A percentile compares a stretch with the other conserved stretches of the same genome.
Conservation (phyloP, 2,329 filamentous ascomycete genomes). For the Hypoxylon sp. region DNA sequence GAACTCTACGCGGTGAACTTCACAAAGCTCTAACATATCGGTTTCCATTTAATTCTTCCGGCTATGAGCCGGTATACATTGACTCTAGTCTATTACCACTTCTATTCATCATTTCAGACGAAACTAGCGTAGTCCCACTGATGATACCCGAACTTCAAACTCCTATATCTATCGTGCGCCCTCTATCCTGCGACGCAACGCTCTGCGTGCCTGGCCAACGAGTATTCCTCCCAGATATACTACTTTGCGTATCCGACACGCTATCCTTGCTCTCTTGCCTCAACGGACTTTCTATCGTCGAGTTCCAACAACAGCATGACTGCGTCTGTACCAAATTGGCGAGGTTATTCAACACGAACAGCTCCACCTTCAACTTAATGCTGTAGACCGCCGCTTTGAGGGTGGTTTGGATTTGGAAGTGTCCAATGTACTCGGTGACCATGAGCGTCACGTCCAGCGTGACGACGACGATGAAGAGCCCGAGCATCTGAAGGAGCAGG, state of each 20-base stretch:
- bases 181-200: background rate
- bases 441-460: slow-evolving; percentile 58
- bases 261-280: background rate
- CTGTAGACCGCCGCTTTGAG: slow-evolving; percentile 60
- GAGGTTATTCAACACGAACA: slow-evolving; percentile 64
- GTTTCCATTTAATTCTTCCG: too few relatives aligned
- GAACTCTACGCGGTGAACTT: background rate
- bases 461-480: slow-evolving; percentile 59
- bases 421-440: slow-evolving; percentile 56
- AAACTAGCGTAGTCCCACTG: background rate
- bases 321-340: slow-evolving; percentile 29
- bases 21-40: background rate
- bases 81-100: too few relatives aligned
- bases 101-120: background rate
- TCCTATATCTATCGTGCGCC: background rate
- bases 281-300: background rate
- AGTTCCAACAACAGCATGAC: slow-evolving; percentile 18
- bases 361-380: slow-evolving; percentile 67
- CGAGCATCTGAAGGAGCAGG: slow-evolving; percentile 59
- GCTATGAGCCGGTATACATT: too few relatives aligned
- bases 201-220: background rate
- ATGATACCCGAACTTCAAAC: background rate
- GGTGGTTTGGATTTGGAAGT: slow-evolving; percentile 57
- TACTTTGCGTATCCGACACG: background rate
- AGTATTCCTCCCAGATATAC: too few relatives aligned